These are phyloP conservation scores for Termitomyces bulborhizus DNA, from an alignment of 768 basidiomycete species.

Conservation along the genomic window DNA sequence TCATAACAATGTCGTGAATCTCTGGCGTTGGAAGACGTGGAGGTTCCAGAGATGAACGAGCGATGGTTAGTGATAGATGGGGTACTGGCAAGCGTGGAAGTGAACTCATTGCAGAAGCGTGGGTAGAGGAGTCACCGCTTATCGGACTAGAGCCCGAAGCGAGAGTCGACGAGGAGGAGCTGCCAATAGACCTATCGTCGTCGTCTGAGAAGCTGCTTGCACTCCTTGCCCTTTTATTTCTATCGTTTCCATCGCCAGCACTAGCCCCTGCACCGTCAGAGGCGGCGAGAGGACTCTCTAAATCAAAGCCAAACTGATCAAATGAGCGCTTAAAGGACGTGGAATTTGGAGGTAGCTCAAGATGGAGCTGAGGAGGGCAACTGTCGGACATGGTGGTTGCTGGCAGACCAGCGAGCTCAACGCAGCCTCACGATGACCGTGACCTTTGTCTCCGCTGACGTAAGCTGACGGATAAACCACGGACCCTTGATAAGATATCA, in stretches of 20 bases:
- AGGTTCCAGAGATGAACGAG: conserved; percentile 18
- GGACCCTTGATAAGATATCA: no score
- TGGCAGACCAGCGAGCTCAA: conserved; percentile 5
- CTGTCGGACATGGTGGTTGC: conserved; percentile 31
- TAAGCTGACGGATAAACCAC: background rate
- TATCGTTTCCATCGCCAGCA: conserved; percentile 35
- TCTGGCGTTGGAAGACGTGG: conserved; percentile 39
- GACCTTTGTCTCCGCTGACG: conserved; percentile 8
- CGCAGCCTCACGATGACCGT: conserved; percentile 13
- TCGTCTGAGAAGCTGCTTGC: conserved; percentile 37
- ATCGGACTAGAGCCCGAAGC: conserved; percentile 20
- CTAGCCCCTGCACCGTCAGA: conserved; percentile 20
- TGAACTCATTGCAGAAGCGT: conserved; percentile 3
- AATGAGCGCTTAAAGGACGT: conserved; percentile 59
- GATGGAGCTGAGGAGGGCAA: conserved; percentile 47
- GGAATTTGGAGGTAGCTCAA: conserved; percentile 41
- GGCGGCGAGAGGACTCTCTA: conserved; percentile 35
- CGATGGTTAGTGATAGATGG: conserved; percentile 13
- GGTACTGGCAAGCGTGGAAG: conserved; percentile 16
- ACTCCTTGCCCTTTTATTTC: conserved; percentile 55
- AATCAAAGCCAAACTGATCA: conserved; percentile 51
- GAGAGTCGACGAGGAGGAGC: conserved; percentile 30
- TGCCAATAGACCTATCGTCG: conserved; percentile 25
- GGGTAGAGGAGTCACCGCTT: conserved; percentile 3
- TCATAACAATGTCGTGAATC: conserved; percentile 48